phyloP scores from a whole-genome alignment of 768 basidiomycete species.

The Tephrocybe rancida region DNA sequence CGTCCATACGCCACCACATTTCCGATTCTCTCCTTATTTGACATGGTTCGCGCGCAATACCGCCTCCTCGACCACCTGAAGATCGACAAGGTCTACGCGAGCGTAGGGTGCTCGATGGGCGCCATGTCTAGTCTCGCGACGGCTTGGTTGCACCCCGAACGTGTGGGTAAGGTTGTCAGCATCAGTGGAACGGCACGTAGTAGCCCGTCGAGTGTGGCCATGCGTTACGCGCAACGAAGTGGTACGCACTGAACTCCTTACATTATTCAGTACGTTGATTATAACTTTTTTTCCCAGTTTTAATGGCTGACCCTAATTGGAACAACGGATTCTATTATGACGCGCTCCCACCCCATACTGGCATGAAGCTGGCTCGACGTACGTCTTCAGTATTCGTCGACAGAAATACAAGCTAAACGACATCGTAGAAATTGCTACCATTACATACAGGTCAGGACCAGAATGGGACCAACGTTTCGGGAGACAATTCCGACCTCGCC shows the following conservation, averaged over 20 bases:
- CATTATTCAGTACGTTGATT: slow-evolving; percentile 2
- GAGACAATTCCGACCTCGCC: slow-evolving; percentile 59
- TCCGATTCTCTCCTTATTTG: slow-evolving; percentile 91
- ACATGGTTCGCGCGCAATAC: slow-evolving; percentile 97
- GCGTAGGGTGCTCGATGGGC: slow-evolving; percentile 95
- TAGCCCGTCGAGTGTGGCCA: slow-evolving; percentile 89
- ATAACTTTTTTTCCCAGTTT: slow-evolving; percentile 54
- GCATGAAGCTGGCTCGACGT: slow-evolving; percentile 99
- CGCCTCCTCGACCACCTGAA: slow-evolving; percentile 80
- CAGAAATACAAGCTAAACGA: neutral
- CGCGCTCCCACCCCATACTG: slow-evolving; percentile 90
- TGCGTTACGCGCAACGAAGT: slow-evolving; percentile 95
- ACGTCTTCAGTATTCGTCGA: slow-evolving; percentile 14
- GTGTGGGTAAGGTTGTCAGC: slow-evolving; percentile 88
- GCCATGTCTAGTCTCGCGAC: slow-evolving; percentile 97
- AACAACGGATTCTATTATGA: slow-evolving; percentile 99
- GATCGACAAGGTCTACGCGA: slow-evolving; percentile 86
- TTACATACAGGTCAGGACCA: slow-evolving; percentile 97
- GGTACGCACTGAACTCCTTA: slow-evolving; percentile 51
- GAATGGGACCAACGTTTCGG: slow-evolving; percentile 99
- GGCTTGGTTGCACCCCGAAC: slow-evolving; percentile 88
- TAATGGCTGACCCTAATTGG: slow-evolving; percentile 99
- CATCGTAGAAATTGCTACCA: slow-evolving; percentile 92
- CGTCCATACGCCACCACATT: slow-evolving; percentile 87
- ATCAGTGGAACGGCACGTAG: slow-evolving; percentile 96